Base-by-base conservation (phyloP, 2,329 filamentous ascomycete species). In the Ascochyta fabae region DNA sequence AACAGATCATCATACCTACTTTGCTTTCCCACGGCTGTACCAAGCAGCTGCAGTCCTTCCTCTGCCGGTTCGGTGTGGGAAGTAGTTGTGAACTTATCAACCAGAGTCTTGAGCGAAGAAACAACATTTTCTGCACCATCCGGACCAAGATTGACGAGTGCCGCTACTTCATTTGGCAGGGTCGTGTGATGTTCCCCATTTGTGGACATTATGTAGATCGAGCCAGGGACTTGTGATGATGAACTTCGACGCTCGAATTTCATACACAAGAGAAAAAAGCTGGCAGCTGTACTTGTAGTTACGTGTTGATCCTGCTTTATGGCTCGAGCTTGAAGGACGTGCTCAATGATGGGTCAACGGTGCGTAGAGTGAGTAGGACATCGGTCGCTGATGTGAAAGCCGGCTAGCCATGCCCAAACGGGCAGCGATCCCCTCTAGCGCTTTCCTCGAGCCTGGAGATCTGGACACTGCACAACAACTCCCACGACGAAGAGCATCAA, bases 11-110 rank as follows among this genome's bases (percentile, higher is more conserved):
- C 13, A 6, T 16, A 19, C 66, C 48, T 64, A 74, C 73, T 68
- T 31, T 71, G 54, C 35, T 60, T 64, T 31, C 73, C 73, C 31
- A 71, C 70, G 35, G 70, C 71, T 24, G 71, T 75, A 27, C 69
- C 73, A 12, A 75, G 52, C 38, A 66, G 43, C 41, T 72, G 63
- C 24, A 70, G 48, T 46, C 59, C 58, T 38, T 51, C 42, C 38
- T 42, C 53, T 33, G 34, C 27, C 7, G 47, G 15, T 8, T 43
- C 38, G 33, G 42, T 56, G 8, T 42, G 29, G 34, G 48, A 40
- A 13, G 42, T 47, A 1, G 31, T 34, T 26, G 53, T 51, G 33
- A 56, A 39, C 22, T 29, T 51, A 12, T 38, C 39, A 27, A 47
- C 38, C 26, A 56, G 22, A 7, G 22, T 19, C 26, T 43, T 56